Evolutionary conservation across 1,139 yeast species (phyloP), one percentile per base, ranked within the genome.

Genomic region (Starmera stellimalicola): DNA sequence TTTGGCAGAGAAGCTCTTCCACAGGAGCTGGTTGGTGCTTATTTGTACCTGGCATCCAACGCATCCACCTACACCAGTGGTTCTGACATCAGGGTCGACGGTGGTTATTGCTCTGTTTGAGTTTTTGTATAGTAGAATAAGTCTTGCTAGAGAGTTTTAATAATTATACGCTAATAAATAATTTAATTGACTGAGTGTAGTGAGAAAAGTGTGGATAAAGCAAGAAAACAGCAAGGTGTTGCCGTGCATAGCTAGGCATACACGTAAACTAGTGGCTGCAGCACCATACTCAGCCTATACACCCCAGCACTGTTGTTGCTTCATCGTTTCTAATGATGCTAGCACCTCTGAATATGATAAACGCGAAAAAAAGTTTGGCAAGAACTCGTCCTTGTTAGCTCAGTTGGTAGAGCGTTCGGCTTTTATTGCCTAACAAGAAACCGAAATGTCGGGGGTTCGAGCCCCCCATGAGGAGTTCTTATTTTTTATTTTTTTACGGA

Each of bases 31-130:
- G 85, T 77, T 11, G 95, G 95, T 37, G 93, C 94, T 8, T 85
- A 83, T 58, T 64, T 85, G 36, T 85, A 83, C 60, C 63, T 85
- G 48, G 95, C 94, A 11, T 73, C 85, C 12, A 79, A 82, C 51
- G 95, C 95, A 14, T 72, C 88, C 26, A 73, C 84, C n/a, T 85
- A 70, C 61, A 78, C 94, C 32, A 83, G 95, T 7, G 95, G 95
- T 26, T 56, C 84, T 24, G 93, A 87, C 48, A 60, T 85, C 39
- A 67, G 73, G 33, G 85, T 84, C 34, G 95, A 85, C 51, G 95
- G 95, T 45, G 95, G 94, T 29, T 84, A 82, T 66, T 48, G 60
- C 18, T 31, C 41, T 17, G 41, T 40, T 26, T 42, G 29, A 16
- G 18, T 6, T 7, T 4, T 11, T 26, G n/a, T n/a, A n/a, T 23